Percentiles rank a stretch among this genome's conserved stretches.
Conservation (phyloP, 768 basidiomycete genomes). For the Podaxis sp. region DNA sequence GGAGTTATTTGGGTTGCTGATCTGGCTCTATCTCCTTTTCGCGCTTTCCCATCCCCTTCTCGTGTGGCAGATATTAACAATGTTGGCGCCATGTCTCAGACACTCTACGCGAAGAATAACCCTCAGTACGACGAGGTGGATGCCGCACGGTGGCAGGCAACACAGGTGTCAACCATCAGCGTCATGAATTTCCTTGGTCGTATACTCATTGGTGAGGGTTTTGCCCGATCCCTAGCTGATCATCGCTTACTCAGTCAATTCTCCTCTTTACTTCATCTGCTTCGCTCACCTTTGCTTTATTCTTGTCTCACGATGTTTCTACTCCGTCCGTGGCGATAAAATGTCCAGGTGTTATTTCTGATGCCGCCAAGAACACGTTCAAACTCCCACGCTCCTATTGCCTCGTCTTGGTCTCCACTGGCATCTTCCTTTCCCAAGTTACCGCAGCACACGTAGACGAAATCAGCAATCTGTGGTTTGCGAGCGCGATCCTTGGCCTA, state of each 20-base stretch:
- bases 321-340: not conserved
- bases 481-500: slow-evolving; percentile 53
- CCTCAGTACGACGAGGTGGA: slow-evolving; percentile 63
- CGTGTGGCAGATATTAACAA: slow-evolving; percentile 71
- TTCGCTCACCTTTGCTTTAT: not conserved
- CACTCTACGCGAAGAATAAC: slow-evolving; percentile 55
- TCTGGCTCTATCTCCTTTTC: not conserved
- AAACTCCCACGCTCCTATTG: slow-evolving; percentile 67
- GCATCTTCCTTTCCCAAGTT: slow-evolving; percentile 76
- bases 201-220: slow-evolving; percentile 62
- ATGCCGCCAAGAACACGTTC: slow-evolving; percentile 57
- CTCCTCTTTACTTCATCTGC: not conserved
- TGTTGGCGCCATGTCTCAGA: slow-evolving; percentile 77
- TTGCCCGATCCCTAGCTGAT: not conserved
- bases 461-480: slow-evolving; percentile 66
- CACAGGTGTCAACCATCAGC: slow-evolving; percentile 83
- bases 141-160: slow-evolving; percentile 75
- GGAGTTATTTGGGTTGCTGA: not conserved
- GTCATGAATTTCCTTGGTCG: slow-evolving; percentile 81
- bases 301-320: not conserved
- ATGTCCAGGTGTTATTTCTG: slow-evolving; percentile 62
- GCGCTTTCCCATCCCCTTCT: slow-evolving; percentile 27
- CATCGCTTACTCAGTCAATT: not conserved
- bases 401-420: slow-evolving; percentile 60
- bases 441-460: slow-evolving; percentile 53